Base-by-base conservation (phyloP, 805 yeast genomes). In the Ogataea parapolymorpha region DNA sequence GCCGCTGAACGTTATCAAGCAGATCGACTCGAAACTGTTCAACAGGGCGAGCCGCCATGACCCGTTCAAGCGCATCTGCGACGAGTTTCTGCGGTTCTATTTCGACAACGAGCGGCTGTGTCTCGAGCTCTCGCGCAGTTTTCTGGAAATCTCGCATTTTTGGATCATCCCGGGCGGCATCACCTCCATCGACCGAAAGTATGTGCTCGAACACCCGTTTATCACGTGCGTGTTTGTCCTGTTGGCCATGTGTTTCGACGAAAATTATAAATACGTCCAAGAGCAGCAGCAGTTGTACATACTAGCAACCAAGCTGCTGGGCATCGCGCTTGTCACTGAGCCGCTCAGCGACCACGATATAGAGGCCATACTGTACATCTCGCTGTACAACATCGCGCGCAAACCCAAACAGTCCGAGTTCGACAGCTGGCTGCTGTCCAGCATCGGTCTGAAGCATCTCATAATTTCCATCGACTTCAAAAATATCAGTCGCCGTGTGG, bases 131-230 rank as follows among this genome's bases (percentile, higher is more conserved):
- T 71, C 76, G 0, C 65, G 67, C 41, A 70, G 71, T 20, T 79
- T 77, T 45, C 54, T 77, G 26, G 70, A 67, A 13, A 71, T 70
- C 31, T 76, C 82, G 3, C 80, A 75, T 50, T 75, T 72, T 52
- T 79, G 82, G 80, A 75, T 79, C 32, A 72, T 77, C 5, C 82
- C 82, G 2, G 82, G 81, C 9, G 82, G 81, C 5, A 66, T 76
- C n/a, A 72, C 67, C 26, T 68, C 67, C 24, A 67, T 77, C 10
- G 65, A 70, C 29, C 55, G 68, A 27, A 60, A 61, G 9, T 78
- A 73, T 52, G 81, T 74, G 4, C 49, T 60, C 13, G 63, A 66
- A 24, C 81, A 77, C 55, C 74, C 80, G 3, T 76, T 77, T 45
- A 76, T 74, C 16, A 63, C 79, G 0, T 72, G 79, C 44, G 79